These are phyloP conservation scores for Chrysanthemum makinoi DNA, from an alignment of 129 eudicot species.

Conservation along the genomic window DNA sequence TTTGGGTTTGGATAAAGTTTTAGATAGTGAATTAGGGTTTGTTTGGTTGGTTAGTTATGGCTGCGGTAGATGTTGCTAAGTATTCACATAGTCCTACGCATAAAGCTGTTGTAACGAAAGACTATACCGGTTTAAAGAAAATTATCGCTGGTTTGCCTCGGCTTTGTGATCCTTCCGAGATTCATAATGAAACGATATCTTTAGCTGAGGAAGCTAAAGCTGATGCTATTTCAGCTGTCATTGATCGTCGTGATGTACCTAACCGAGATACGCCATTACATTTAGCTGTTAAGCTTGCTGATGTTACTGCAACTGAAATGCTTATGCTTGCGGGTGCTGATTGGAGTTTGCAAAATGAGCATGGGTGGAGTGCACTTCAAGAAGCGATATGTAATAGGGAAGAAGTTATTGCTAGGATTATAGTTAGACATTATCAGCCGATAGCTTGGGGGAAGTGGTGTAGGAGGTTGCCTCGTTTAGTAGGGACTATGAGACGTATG, in stretches of 20 bases:
- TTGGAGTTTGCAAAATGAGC: constrained; percentile 91
- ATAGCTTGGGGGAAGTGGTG: constrained; percentile 96
- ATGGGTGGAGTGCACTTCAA: constrained; percentile 90
- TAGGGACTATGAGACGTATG: constrained; percentile 76
- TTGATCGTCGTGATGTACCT: constrained; percentile 79
- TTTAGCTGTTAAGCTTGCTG: constrained; percentile 74
- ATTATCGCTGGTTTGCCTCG: constrained; percentile 67
- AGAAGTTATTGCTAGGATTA: constrained; percentile 65
- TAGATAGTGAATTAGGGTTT: constrained; percentile 22
- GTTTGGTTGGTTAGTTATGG: constrained; percentile 39
- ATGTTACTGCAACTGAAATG: constrained; percentile 68
- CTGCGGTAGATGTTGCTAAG: constrained; percentile 51
- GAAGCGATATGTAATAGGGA: constrained; percentile 79
- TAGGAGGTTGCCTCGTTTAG: constrained; percentile 71
- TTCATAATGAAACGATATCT: constrained; percentile 58
- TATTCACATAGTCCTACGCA: constrained; percentile 69
- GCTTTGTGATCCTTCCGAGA: constrained; percentile 60
- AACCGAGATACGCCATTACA: constrained; percentile 78
- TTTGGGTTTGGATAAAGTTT: too few species aligned
- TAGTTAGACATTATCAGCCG: constrained; percentile 83
- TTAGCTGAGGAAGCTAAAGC: constrained; percentile 75
- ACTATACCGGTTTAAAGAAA: constrained; percentile 49
- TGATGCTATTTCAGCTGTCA: constrained; percentile 66
- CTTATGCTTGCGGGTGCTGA: constrained; percentile 87
- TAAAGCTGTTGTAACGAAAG: constrained; percentile 60